Evolutionary conservation across 169 alveolate species (phyloP), one percentile per base, ranked within the genome.

Genomic region (Plasmodium coatneyi): DNA sequence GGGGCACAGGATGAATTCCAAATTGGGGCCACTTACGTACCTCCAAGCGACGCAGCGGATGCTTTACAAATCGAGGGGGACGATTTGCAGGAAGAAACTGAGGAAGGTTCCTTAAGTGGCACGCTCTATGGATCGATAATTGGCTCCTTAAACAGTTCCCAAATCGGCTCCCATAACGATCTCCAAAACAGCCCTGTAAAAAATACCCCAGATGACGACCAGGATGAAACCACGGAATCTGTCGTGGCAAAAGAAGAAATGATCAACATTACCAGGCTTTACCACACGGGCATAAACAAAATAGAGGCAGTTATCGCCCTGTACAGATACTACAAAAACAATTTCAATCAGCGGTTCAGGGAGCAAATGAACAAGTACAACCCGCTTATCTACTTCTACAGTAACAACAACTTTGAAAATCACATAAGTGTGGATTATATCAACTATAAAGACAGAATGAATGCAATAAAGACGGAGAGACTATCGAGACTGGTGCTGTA

Each of bases 241-340:
- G 71, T 92, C 52, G 90, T 92, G n/a, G 92, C 89, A 49, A 90
- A 95, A 46, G 93, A 91, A 82, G 84, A 92, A 54, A 16, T 80
- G 14, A 36, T 56, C 72, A 82, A 76, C 71, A 39, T 82, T 36
- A 72, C 76, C 28, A 92, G 80, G 54, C 91, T 95, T 16, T 89
- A 89, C 41, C 80, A 91, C 76, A 71, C 84, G 82, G 84, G 94
- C 36, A 92, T 72, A 66, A 82, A 71, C 32, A 86, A 86, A 76
- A 89, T 95, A 7, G 95, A 95, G 19, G 46, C 95, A 25, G 74
- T 81, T 14, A 91, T 80, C 71, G 95, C 92, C 28, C 74, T 91
- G 30, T 91, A 71, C 41, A 79, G 83, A 39, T 56, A 84, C 84
- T 87, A 82, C 60, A 54, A 71, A 41, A 80, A 81, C 30, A 74